A percentile compares a stretch with the other conserved stretches of the same genome.
Conservation (phyloP, 2,329 filamentous ascomycete species). For the Xylaria hypoxylon region DNA sequence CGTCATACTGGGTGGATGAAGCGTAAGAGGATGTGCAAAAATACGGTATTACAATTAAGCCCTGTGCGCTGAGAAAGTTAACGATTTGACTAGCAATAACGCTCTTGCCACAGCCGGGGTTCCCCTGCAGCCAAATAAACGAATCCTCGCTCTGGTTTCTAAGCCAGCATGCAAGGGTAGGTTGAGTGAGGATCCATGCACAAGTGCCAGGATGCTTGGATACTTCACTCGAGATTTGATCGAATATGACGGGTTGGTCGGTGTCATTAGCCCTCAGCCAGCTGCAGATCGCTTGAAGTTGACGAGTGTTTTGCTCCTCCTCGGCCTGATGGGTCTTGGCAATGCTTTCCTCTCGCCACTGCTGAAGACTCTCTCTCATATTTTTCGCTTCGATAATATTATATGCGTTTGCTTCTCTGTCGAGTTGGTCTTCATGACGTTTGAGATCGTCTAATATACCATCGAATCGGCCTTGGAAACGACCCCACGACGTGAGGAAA, state of each 20-base stretch:
- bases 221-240: conserved; percentile 45
- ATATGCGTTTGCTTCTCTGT: conserved; percentile 50
- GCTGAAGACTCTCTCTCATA: conserved; percentile 42
- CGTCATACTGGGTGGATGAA: conserved; percentile 51
- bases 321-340: conserved; percentile 41
- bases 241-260: conserved; percentile 49
- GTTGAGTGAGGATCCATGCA: conserved; percentile 51
- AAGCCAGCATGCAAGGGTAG: conserved; percentile 20
- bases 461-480: conserved; percentile 53
- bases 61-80: conserved; percentile 44
- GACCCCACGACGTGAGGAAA: conserved; percentile 54
- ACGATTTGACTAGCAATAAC: conserved; percentile 49
- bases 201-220: conserved; percentile 50
- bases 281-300: conserved; percentile 45
- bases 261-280: conserved; percentile 51
- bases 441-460: conserved; percentile 52
- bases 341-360: conserved; percentile 45
- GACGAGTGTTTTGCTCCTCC: conserved; percentile 41
- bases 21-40: conserved; percentile 52
- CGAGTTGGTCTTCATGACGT: conserved; percentile 49
- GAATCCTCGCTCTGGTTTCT: conserved; percentile 1
- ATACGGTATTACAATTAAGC: conserved; percentile 47
- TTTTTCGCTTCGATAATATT: conserved; percentile 46
- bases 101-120: conserved; percentile 54
- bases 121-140: conserved; percentile 51